Evolutionary conservation across 2,329 filamentous ascomycete species (phyloP), one percentile per base, ranked within the genome.

Genomic region (Sphaceloma murrayae): DNA sequence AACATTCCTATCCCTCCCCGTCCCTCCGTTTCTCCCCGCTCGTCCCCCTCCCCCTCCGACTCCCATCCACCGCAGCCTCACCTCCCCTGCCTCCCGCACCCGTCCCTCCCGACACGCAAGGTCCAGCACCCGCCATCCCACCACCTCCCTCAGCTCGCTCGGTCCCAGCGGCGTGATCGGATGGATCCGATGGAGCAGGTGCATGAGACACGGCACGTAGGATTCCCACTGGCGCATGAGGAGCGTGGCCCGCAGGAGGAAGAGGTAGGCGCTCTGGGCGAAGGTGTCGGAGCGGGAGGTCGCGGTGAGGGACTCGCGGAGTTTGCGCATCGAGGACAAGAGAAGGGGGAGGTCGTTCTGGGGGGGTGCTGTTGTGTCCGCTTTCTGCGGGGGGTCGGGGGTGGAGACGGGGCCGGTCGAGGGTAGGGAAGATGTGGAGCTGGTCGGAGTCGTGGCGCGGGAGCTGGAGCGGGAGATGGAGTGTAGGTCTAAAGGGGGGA

Each of bases 291-390:
- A 68, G 14, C 88, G 78, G 43, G 78, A 77, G 6, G 83, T 80
- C 9, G 85, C 85, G 2, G 94, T 77, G 36, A 96, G 80, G 17
- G 82, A 88, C 67, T 98, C 91, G 46, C 91, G 79, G 22, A 98
- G 75, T 62, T 95, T 96, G 50, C 91, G 80, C 58, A 96, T 80
- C 2, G 89, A 85, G 55, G 84, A 75, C 44, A 95, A 72, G 43
- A 96, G 78, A 14, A 75, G 77, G 2, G 80, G 74, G 21, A 95
- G 73, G 51, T 83, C 78, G 9, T n/a, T n/a, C n/a, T n/a, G n/a
- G n/a, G n/a, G n/a, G n/a, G n/a, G n/a, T n/a, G n/a, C n/a, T n/a
- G n/a, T n/a, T n/a, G n/a, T n/a, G n/a, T n/a, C 24, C 11, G 56
- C 51, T 32, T 16, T 14, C 31, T 16, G 44, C 21, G 33, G 45